Evolutionary conservation across 768 basidiomycete genomes (phyloP), one percentile per base, ranked within the genome.

Genomic region (Rhodotorula kratochvilovae): DNA sequence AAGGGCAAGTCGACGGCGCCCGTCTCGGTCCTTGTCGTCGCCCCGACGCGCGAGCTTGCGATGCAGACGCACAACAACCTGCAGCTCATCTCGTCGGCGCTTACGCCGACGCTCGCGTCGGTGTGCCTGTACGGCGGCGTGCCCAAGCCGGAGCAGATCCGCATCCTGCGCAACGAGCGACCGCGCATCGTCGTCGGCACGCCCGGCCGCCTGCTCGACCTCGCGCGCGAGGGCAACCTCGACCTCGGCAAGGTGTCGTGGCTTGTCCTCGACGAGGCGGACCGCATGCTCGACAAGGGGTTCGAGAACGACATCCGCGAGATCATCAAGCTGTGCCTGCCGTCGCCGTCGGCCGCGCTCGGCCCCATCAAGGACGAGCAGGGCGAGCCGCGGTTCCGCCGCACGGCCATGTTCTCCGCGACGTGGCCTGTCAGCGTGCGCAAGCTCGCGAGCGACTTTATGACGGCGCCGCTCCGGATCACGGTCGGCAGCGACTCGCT

Each of bases 371-470:
- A 66, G 45, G 70, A 71, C 48, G 66, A 71, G 62, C 23, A 39
- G 25, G 70, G 66, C n/a, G 70, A 67, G 57, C 70, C 70, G 23
- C 51, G 48, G 61, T 67, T 60, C 66, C 85, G 92, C 33, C 67
- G 56, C 56, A 78, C 73, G 42, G 75, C 66, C 67, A 75, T 77
- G 78, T 78, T 98, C 83, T 96, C 92, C 62, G 96, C 96, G 16
- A 99, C 96, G 15, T 99, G 96, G 96, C 96, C 96, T 0, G 92
- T 95, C 77, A 87, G 90, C 19, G 94, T 99, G 33, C 86, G 94
- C 63, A 84, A 89, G 68, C 84, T 99, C 48, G 96, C 96, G 0
- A 85, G 86, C 76, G 88, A 92, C 17, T 98, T 98, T 83, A 89
- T 90, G 80, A 85, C 84, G 53, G 81, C 90, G 68, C 92, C 95